Conservation (phyloP, 2,329 filamentous ascomycete species). For the Exophiala sp. region DNA sequence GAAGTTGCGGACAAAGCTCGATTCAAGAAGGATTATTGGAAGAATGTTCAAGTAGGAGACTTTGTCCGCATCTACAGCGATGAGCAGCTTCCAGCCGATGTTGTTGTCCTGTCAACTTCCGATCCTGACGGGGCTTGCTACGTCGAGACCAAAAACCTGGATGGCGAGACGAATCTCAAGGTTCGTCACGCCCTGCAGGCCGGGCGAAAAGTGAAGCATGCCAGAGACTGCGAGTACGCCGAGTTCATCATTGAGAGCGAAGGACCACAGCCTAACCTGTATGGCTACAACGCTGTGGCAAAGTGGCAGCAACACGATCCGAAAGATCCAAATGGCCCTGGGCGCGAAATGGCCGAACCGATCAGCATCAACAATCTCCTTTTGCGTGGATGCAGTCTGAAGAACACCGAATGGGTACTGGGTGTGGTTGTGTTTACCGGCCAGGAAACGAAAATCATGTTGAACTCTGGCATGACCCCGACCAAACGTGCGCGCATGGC, state of each 20-base stretch:
- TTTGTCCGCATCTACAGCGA: conserved; percentile 96
- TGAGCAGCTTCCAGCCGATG: conserved; percentile 89
- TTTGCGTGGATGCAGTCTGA: conserved; percentile 84
- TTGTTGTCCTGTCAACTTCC: conserved; percentile 88
- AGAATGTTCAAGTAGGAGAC: conserved; percentile 90
- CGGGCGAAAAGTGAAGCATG: conserved; percentile 77
- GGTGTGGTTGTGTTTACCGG: conserved; percentile 93
- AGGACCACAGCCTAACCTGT: conserved; percentile 85
- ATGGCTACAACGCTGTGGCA: conserved; percentile 87
- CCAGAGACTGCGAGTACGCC: conserved; percentile 84
- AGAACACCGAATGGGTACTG: conserved; percentile 94
- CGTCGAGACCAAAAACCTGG: conserved; percentile 95
- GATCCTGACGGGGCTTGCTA: conserved; percentile 94
- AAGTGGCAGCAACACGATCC: conserved; percentile 75
- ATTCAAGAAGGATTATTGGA: conserved; percentile 94
- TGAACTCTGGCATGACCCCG: conserved; percentile 93
- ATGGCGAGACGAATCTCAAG: conserved; percentile 96
- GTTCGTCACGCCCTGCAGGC: conserved; percentile 87
- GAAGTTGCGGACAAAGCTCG: conserved; percentile 66
- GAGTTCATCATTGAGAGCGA: conserved; percentile 90
- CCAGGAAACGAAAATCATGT: conserved; percentile 98
- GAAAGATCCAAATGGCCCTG: conserved; percentile 58
- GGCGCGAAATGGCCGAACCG: conserved; percentile 81
- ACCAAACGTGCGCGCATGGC: conserved; percentile 90
- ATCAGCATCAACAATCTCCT: conserved; percentile 94